A percentile compares a stretch with the other conserved stretches of the same genome.
phyloP scores from a whole-genome alignment of 805 yeast genomes.

The Metschnikowia hibisci region DNA sequence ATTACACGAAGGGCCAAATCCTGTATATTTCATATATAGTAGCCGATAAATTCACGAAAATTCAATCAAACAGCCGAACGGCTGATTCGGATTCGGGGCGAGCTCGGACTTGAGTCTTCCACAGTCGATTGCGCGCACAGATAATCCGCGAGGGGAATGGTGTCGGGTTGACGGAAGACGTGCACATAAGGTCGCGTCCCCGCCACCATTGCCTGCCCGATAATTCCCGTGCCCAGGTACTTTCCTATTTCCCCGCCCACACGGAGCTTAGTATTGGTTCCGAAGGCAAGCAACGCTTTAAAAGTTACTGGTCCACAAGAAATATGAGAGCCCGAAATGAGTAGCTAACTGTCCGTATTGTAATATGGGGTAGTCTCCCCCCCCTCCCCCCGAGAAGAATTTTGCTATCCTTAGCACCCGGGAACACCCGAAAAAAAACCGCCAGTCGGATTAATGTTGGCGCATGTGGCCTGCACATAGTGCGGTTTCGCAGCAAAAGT shows the following conservation, averaged over 20 bases:
- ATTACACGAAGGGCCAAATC: too few relatives aligned
- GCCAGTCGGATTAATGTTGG: constrained; percentile 5
- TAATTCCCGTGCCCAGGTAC: constrained; percentile 1
- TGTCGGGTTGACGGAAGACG: constrained; percentile 8
- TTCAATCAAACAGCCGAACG: neutral
- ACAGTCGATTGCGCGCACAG: constrained; percentile 7
- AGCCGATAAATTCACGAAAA: too few relatives aligned
- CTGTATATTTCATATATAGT: too few relatives aligned
- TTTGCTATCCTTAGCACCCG: constrained; percentile 3
- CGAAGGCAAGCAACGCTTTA: neutral
- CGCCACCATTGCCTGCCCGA: constrained; percentile 9
- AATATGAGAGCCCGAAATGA: neutral
- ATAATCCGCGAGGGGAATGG: constrained; percentile 6
- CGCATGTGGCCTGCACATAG: neutral
- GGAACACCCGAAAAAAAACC: constrained; percentile 4
- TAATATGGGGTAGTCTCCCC: neutral
- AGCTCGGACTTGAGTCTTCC: constrained; percentile 18
- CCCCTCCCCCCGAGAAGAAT: neutral
- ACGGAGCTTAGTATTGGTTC: neutral
- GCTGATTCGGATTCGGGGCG: constrained; percentile 17
- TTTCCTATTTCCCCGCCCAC: neutral
- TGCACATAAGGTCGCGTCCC: constrained; percentile 7
- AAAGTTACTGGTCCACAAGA: neutral
- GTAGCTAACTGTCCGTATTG: too few relatives aligned
- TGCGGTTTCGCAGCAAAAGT: constrained; percentile 6